Base-by-base conservation (phyloP, 306 rosid genomes). In the Parietaria judaica region DNA sequence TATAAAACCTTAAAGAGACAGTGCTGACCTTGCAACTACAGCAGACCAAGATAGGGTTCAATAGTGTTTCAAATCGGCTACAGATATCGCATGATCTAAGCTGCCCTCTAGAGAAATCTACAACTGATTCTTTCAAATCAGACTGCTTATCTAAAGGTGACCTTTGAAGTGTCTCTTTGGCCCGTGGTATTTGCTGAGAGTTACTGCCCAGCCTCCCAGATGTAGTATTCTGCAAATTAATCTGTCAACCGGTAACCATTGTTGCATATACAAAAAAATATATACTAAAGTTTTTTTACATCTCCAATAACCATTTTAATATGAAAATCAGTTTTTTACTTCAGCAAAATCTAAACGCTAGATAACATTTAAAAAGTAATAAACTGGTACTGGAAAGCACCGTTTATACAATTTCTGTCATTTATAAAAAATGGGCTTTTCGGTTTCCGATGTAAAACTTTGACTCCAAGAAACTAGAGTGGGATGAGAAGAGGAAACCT, bases 71-170 rank as follows among this genome's bases (percentile, higher is more conserved):
- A 59, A 86, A 73, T 37, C 97, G 89, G 63, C 94, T 78, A 79
- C 99, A 94, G 53, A 88, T 81, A 74, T 94, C 94, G 72, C 99
- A 94, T 17, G 88, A 80, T 78, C 84, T 82, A 62, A 80, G 71
- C 65, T 88, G 95, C 70, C 84, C 99, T 79, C 84, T 94, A 48
- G 87, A 86, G 72, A 79, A 52, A 67, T 86, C 87, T 35, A 86
- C 64, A 52, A 70, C 60, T 43, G 75, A 73, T 35, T 72, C 45
- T 69, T 74, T 69, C 65, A 64, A 71, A 70, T 83, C 95, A 3
- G 86, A 76, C 65, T 86, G 81, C 70, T 84, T 89, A 66, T 86
- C 97, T 12, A 75, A 63, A 31, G 90, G 84, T 54, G 77, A 64
- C 76, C 84, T 86, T 10, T 95, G 75, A 69, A 84, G 95, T 35